These are phyloP conservation scores for Candida anglica DNA, from an alignment of 805 yeast species.

Conservation along the genomic window DNA sequence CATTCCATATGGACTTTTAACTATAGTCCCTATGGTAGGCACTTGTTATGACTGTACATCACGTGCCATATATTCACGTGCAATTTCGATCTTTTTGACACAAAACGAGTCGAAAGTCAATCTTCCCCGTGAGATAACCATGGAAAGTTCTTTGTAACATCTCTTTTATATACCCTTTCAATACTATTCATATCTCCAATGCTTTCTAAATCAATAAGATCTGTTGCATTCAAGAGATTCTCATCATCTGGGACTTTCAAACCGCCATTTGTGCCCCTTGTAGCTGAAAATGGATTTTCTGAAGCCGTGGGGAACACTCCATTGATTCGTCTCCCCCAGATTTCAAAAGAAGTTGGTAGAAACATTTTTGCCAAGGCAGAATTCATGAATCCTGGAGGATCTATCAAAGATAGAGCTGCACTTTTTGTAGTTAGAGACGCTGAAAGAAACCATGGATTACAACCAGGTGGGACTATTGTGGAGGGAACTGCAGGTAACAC, in stretches of 20 bases:
- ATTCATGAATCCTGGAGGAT: slow-evolving; percentile 91
- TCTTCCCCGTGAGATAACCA: too few relatives aligned
- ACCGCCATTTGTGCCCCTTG: slow-evolving; percentile 59
- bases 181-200: too few relatives aligned
- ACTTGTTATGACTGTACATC: too few relatives aligned
- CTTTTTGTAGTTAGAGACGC: slow-evolving; percentile 74
- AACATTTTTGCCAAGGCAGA: slow-evolving; percentile 82
- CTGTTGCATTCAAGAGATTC: too few relatives aligned
- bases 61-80: too few relatives aligned
- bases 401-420: slow-evolving; percentile 90
- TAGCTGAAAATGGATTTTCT: slow-evolving; percentile 63
- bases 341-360: slow-evolving; percentile 27
- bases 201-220: too few relatives aligned
- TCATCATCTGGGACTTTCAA: slow-evolving; percentile 10
- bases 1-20: too few relatives aligned
- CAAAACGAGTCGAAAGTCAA: too few relatives aligned
- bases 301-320: slow-evolving; percentile 96
- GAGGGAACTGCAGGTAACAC: slow-evolving; percentile 97
- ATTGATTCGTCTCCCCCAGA: slow-evolving; percentile 39
- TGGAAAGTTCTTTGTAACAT: too few relatives aligned
- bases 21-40: too few relatives aligned
- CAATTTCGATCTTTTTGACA: too few relatives aligned
- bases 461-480: slow-evolving; percentile 80
- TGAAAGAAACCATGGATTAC: slow-evolving; percentile 58
- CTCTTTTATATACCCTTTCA: too few relatives aligned